A percentile compares a stretch with the other conserved stretches of the same genome.
These are phyloP conservation scores for Trichoderma koningii DNA, from an alignment of 2,329 filamentous ascomycete species.

Conservation along the genomic window DNA sequence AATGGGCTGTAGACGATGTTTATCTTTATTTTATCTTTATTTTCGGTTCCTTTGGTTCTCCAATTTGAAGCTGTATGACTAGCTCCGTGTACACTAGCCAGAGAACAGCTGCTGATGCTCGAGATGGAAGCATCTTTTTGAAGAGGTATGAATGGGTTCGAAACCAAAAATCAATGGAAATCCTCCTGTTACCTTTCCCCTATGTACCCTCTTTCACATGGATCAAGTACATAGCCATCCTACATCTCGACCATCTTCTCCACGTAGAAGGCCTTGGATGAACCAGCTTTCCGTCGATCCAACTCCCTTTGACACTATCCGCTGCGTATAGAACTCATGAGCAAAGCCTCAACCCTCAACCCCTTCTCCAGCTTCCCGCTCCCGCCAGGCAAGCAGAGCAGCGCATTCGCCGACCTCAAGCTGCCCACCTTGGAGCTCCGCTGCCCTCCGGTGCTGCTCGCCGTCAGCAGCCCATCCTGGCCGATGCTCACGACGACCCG, in stretches of 20 bases:
- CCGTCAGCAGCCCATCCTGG: conserved; percentile 68
- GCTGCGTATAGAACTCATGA: conserved; percentile 63
- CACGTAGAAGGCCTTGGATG: background rate
- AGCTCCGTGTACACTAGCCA: conserved; percentile 42
- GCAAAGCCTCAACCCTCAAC: conserved; percentile 70
- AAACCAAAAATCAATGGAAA: background rate
- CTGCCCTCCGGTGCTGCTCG: conserved; percentile 84
- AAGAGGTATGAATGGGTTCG: conserved; percentile 7
- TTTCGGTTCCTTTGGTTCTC: conserved; percentile 32
- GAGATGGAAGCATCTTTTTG: conserved; percentile 4
- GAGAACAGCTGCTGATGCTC: conserved; percentile 32
- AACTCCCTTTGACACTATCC: background rate
- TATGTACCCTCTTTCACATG: background rate
- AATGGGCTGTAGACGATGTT: conserved; percentile 38
- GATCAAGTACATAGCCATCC: background rate
- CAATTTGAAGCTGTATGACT: conserved; percentile 38
- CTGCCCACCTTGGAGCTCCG: conserved; percentile 88
- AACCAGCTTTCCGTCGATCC: background rate
- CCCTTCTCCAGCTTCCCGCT: conserved; percentile 69
- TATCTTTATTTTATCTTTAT: conserved; percentile 27
- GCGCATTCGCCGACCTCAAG: conserved; percentile 81
- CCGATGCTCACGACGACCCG: conserved; percentile 72
- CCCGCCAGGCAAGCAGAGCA: conserved; percentile 72
- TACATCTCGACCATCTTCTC: background rate
- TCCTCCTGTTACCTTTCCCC: background rate